Percentiles rank a stretch among this genome's conserved stretches.
These are phyloP conservation scores for Coniochaeta sp. DNA, from an alignment of 2,329 filamentous ascomycete genomes.

Conservation along the genomic window DNA sequence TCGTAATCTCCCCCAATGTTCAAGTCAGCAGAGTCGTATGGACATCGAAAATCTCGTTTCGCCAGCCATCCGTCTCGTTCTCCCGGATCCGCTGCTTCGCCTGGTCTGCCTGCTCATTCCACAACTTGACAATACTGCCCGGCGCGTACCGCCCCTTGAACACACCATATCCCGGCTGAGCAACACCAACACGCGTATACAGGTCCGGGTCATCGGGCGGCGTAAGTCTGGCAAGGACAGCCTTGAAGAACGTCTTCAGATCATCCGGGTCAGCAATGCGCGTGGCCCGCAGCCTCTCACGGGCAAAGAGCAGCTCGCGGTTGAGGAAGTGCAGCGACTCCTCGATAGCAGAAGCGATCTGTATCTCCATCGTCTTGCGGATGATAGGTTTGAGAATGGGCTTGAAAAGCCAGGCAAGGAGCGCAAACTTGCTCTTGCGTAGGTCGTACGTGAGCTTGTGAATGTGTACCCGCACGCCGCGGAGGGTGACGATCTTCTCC, in stretches of 20 bases:
- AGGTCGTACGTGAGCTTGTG: constrained; percentile 81
- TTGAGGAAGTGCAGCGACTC: constrained; percentile 68
- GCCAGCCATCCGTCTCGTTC: constrained; percentile 65
- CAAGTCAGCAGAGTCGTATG: constrained; percentile 17
- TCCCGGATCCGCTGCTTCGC: constrained; percentile 71
- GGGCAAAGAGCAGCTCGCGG: constrained; percentile 76
- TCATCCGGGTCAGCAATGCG: constrained; percentile 76
- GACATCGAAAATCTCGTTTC: constrained; percentile 72
- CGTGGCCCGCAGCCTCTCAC: constrained; percentile 80
- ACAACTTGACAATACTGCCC: constrained; percentile 82
- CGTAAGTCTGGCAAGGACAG: constrained; percentile 68
- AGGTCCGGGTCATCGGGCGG: constrained; percentile 70
- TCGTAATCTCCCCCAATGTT: not conserved
- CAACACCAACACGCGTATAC: constrained; percentile 65
- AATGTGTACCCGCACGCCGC: constrained; percentile 69
- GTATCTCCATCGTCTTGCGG: constrained; percentile 69
- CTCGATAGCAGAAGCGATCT: constrained; percentile 65
- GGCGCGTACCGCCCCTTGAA: constrained; percentile 85
- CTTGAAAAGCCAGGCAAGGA: constrained; percentile 76
- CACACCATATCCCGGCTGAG: constrained; percentile 44
- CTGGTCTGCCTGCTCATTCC: constrained; percentile 68
- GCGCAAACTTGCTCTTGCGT: constrained; percentile 66
- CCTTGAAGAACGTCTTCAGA: constrained; percentile 73
- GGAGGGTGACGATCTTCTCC: constrained; percentile 75
- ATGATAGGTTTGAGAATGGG: constrained; percentile 77